phyloP scores from a whole-genome alignment of 805 yeast species.

The Candida verbasci region DNA sequence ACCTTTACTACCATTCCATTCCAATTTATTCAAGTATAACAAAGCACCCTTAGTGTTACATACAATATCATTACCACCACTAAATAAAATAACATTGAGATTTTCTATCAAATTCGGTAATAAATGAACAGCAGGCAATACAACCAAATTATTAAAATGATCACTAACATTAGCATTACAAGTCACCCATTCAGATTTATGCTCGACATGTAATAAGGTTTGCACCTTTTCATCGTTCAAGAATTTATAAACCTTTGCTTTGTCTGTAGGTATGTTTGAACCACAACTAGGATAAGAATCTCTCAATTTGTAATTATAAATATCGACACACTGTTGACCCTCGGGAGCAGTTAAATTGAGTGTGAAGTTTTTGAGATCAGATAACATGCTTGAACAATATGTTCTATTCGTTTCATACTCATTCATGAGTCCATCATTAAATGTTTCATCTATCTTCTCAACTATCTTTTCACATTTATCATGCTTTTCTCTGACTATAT shows the following conservation, averaged over 20 bases:
- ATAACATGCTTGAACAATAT: slow-evolving; percentile 48
- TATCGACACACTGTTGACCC: slow-evolving; percentile 64
- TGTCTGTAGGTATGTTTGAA: slow-evolving; percentile 83
- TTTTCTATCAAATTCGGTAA: slow-evolving; percentile 60
- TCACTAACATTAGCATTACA: slow-evolving; percentile 61
- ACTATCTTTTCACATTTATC: slow-evolving; percentile 57
- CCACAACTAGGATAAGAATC: slow-evolving; percentile 88
- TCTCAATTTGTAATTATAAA: slow-evolving; percentile 70
- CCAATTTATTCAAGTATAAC: slow-evolving; percentile 53
- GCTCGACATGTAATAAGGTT: slow-evolving; percentile 46
- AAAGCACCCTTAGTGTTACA: slow-evolving; percentile 82
- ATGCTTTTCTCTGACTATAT: slow-evolving; percentile 43
- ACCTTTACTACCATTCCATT: slow-evolving; percentile 64
- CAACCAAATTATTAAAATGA: slow-evolving; percentile 44
- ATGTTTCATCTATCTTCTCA: slow-evolving; percentile 17
- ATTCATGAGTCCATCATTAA: slow-evolving; percentile 13
- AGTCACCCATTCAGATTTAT: slow-evolving; percentile 62
- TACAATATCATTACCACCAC: slow-evolving; percentile 84
- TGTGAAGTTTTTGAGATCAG: slow-evolving; percentile 30
- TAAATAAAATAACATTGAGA: slow-evolving; percentile 66
- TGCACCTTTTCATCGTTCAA: slow-evolving; percentile 45
- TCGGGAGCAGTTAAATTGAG: slow-evolving; percentile 19
- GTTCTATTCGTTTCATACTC: slow-evolving; percentile 21
- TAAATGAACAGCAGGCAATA: slow-evolving; percentile 59
- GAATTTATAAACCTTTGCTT: slow-evolving; percentile 46